phyloP scores from a whole-genome alignment of 2,329 filamentous ascomycete species.

The Hypoxylon sp. region DNA sequence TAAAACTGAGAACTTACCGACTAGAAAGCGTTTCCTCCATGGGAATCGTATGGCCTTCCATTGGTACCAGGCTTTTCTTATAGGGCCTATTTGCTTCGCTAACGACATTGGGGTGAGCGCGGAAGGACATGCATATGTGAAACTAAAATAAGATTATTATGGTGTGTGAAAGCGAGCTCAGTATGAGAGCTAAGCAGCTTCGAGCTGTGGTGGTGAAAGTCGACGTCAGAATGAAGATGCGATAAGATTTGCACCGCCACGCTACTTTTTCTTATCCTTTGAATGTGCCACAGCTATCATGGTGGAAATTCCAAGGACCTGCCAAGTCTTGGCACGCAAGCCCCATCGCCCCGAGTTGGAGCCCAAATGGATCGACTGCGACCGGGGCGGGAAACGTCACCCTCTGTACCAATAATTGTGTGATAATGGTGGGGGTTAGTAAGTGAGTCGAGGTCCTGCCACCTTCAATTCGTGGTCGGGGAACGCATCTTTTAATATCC shows the following conservation, averaged over 20 bases:
- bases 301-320: neutral
- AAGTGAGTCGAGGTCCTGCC: neutral
- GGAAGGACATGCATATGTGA: constrained; percentile 4
- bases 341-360: constrained; percentile 1
- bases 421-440: constrained; percentile 28
- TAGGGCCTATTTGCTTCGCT: constrained; percentile 56
- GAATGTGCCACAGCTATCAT: constrained; percentile 2
- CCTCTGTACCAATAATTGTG: constrained; percentile 19
- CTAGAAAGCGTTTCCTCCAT: constrained; percentile 74
- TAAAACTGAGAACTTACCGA: constrained; percentile 62
- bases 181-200: neutral
- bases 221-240: constrained; percentile 39
- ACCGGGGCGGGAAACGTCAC: constrained; percentile 12
- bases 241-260: constrained; percentile 30
- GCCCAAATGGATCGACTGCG: neutral
- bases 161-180: neutral
- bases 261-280: neutral
- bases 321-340: neutral
- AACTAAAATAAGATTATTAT: neutral
- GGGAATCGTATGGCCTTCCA: constrained; percentile 75
- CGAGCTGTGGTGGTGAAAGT: constrained; percentile 9
- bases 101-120: constrained; percentile 34
- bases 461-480: constrained; percentile 15
- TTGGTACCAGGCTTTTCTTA: constrained; percentile 67
- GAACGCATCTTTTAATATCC: constrained; percentile 19